A percentile compares a stretch with the other conserved stretches of the same genome.
phyloP scores from a whole-genome alignment of 257 asterid genomes.

The Orobanche coerulescens region DNA sequence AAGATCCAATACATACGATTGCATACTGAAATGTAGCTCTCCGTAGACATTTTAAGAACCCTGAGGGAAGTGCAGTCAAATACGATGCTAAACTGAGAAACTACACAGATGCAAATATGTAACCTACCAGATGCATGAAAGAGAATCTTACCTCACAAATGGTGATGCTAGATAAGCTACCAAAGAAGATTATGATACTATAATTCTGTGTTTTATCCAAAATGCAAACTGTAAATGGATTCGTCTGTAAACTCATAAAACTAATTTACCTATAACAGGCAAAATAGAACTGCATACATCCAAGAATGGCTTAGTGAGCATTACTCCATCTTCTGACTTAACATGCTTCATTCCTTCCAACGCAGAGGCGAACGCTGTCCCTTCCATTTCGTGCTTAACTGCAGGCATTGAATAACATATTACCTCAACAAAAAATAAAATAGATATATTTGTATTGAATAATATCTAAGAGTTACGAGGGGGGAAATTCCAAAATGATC shows the following conservation, averaged over 20 bases:
- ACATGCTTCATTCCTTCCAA: constrained; percentile 88
- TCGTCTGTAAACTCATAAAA: constrained; percentile 8
- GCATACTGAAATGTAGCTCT: background rate
- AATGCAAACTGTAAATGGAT: background rate
- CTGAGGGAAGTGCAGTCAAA: background rate
- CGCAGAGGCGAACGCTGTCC: constrained; percentile 78
- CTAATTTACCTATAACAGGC: constrained; percentile 69
- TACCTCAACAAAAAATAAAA: background rate
- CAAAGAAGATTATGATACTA: background rate
- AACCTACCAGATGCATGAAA: background rate
- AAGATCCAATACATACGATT: background rate
- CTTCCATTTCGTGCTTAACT: constrained; percentile 58
- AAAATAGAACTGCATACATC: constrained; percentile 83
- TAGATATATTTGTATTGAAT: no score
- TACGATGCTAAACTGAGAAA: constrained; percentile 1
- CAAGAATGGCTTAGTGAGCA: constrained; percentile 84
- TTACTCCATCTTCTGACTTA: constrained; percentile 69
- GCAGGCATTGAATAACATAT: constrained; percentile 18
- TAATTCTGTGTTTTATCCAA: background rate
- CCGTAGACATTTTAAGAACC: constrained; percentile 2
- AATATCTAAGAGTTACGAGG: no score
- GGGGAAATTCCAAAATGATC: no score
- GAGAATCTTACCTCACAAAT: background rate
- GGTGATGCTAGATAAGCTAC: background rate
- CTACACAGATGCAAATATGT: background rate